Evolutionary conservation across 805 yeast genomes (phyloP).

Genomic region (Wickerhamiella hasegawae): DNA sequence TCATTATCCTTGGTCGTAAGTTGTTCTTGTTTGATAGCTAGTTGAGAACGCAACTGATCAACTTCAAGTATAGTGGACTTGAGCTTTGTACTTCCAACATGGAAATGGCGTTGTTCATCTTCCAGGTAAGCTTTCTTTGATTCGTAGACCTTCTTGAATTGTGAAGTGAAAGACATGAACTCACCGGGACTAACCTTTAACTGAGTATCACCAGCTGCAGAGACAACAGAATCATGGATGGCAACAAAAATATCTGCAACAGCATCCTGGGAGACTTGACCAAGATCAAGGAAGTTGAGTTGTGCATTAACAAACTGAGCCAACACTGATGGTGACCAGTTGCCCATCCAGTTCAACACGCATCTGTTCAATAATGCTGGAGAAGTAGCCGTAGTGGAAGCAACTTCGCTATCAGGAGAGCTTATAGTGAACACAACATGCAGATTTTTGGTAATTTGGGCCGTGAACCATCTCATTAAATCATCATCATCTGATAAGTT

Average conservation of each 20-base stretch:
- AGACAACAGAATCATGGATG: neutral
- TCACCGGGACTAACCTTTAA: constrained; percentile 31
- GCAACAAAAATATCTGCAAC: neutral
- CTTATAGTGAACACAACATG: constrained; percentile 73
- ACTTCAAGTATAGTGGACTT: constrained; percentile 66
- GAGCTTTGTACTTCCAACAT: constrained; percentile 56
- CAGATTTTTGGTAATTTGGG: constrained; percentile 48
- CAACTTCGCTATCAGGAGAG: constrained; percentile 27
- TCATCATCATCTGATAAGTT: constrained; percentile 51
- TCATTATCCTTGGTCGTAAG: constrained; percentile 44
- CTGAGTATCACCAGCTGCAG: neutral
- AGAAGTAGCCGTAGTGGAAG: constrained; percentile 43
- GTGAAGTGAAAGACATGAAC: constrained; percentile 34
- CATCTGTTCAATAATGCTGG: constrained; percentile 87
- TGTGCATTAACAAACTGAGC: constrained; percentile 31
- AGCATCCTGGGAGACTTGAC: neutral
- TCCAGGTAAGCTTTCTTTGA: constrained; percentile 35
- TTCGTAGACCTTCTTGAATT: constrained; percentile 24
- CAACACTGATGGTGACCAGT: constrained; percentile 46
- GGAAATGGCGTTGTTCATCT: constrained; percentile 53
- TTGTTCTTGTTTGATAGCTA: constrained; percentile 36
- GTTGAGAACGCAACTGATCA: constrained; percentile 34
- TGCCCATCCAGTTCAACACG: constrained; percentile 78
- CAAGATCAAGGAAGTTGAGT: neutral
- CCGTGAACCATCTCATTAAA: constrained; percentile 55